Conservation (phyloP, 78 protist genomes). For the Dictyostelium firmibasis region DNA sequence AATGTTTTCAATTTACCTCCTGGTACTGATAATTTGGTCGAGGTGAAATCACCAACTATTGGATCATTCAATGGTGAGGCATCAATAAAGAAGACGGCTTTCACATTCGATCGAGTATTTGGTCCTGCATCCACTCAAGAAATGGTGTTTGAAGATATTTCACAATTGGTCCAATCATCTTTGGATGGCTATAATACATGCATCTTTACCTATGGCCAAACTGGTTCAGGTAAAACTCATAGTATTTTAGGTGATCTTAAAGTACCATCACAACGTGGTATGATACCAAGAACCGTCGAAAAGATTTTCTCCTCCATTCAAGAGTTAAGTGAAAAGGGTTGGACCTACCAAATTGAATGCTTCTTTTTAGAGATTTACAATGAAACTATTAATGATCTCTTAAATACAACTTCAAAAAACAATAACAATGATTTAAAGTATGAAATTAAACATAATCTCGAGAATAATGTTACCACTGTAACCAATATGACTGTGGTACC, state of each 20-base stretch:
- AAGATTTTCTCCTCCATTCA: conserved; percentile 57
- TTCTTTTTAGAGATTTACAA: conserved; percentile 87
- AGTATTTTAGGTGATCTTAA: conserved; percentile 86
- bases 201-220: conserved; percentile 93
- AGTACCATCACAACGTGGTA: conserved; percentile 57
- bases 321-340: conserved; percentile 36
- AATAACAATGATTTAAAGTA: neutral
- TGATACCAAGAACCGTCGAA: conserved; percentile 84
- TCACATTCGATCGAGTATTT: conserved; percentile 85
- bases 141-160: conserved; percentile 87
- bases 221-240: conserved; percentile 93
- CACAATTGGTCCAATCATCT: conserved; percentile 80
- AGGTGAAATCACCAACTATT: neutral
- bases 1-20: neutral
- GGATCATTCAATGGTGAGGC: neutral
- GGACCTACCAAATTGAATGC: conserved; percentile 73
- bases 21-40: conserved; percentile 6
- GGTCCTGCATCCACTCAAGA: conserved; percentile 79
- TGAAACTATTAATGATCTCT: conserved; percentile 79
- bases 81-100: neutral
- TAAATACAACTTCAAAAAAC: neutral
- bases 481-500: conserved; percentile 23
- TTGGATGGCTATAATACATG: conserved; percentile 94
- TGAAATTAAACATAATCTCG: conserved; percentile 60
- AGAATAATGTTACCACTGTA: neutral